A percentile compares a stretch with the other conserved stretches of the same genome.
Evolutionary conservation across 495 filamentous ascomycete species (phyloP).

Genomic region (Lophiostoma macrostomum): DNA sequence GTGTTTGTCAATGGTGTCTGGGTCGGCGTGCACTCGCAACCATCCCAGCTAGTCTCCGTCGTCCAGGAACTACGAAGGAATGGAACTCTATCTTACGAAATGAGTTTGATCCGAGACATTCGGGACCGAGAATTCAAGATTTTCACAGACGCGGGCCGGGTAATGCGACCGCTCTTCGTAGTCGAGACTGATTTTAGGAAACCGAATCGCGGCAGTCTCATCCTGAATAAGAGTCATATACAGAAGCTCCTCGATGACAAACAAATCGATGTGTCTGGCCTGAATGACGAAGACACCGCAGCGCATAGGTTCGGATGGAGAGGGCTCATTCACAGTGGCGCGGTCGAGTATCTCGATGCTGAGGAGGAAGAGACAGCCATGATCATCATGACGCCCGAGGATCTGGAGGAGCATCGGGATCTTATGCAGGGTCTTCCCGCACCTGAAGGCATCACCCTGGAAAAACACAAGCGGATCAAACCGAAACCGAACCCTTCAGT

Average conservation of each 20-base stretch:
- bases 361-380: slow-evolving; percentile 98
- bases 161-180: slow-evolving; percentile 88
- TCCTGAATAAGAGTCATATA: slow-evolving; percentile 79
- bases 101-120: slow-evolving; percentile 90
- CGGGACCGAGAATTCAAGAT: slow-evolving; percentile 97
- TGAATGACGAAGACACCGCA: slow-evolving; percentile 22
- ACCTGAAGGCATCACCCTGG: slow-evolving; percentile 52
- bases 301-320: slow-evolving; percentile 69
- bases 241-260: slow-evolving; percentile 66
- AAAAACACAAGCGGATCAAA: slow-evolving; percentile 77
- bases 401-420: slow-evolving; percentile 67
- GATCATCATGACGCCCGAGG: slow-evolving; percentile 98
- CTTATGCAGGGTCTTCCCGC: slow-evolving; percentile 63
- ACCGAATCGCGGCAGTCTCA: slow-evolving; percentile 69
- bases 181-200: slow-evolving; percentile 73
- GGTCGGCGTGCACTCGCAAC: slow-evolving; percentile 87
- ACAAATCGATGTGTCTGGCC: slow-evolving; percentile 45
- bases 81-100: slow-evolving; percentile 77
- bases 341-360: slow-evolving; percentile 92
- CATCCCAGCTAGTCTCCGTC: slow-evolving; percentile 71
- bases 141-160: slow-evolving; percentile 93
- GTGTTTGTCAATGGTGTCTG: slow-evolving; percentile 97
- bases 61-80: slow-evolving; percentile 74
- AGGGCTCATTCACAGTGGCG: slow-evolving; percentile 72
- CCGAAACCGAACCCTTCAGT: slow-evolving; percentile 76